These are phyloP conservation scores for Trifolium subterraneum DNA, from an alignment of 306 rosid genomes.

Conservation along the genomic window DNA sequence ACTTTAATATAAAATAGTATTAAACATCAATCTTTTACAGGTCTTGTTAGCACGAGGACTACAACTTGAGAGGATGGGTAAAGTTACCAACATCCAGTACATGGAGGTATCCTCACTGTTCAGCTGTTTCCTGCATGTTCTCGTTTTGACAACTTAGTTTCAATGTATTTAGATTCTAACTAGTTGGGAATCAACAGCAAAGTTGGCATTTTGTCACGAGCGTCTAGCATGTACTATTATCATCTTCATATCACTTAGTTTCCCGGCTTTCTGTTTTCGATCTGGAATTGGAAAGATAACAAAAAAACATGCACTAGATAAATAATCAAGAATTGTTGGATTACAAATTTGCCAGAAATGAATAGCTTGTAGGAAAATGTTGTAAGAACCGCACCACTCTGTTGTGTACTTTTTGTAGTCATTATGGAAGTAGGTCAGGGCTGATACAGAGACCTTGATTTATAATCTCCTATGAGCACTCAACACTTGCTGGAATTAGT, in stretches of 20 bases:
- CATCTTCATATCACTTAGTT: no score
- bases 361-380: neutral
- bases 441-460: neutral
- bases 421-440: no score
- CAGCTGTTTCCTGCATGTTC: neutral
- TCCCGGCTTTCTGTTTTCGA: slow-evolving; percentile 2
- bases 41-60: slow-evolving; percentile 77
- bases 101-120: slow-evolving; percentile 54
- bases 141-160: neutral
- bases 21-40: slow-evolving; percentile 48
- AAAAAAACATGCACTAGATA: neutral
- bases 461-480: neutral
- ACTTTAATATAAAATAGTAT: neutral
- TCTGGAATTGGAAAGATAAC: slow-evolving; percentile 20
- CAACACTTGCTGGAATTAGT: no score
- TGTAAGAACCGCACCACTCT: slow-evolving; percentile 2
- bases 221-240: neutral
- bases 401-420: neutral
- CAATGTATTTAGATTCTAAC: neutral
- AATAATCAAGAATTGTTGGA: slow-evolving; percentile 3
- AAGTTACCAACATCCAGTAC: slow-evolving; percentile 65
- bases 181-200: neutral
- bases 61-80: slow-evolving; percentile 84
- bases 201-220: slow-evolving; percentile 4
- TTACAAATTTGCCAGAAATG: neutral